Percentiles rank a stretch among this genome's conserved stretches.
These are phyloP conservation scores for Coemansia sp. DNA, from an alignment of 192 early-diverging fungal genomes.

Conservation along the genomic window DNA sequence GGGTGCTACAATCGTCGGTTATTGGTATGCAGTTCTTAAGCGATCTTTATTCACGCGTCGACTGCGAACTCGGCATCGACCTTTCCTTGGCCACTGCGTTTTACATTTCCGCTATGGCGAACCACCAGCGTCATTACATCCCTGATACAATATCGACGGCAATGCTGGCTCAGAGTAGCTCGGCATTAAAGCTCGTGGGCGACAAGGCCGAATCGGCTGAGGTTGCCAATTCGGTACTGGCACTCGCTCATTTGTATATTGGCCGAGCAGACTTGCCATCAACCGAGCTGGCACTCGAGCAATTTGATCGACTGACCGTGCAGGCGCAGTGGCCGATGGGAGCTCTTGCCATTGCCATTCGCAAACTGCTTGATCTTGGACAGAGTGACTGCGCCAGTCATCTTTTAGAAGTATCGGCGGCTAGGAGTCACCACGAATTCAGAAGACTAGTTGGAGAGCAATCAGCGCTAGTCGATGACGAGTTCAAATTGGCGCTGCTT, in stretches of 20 bases:
- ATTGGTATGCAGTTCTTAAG: neutral
- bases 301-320: constrained; percentile 2
- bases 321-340: constrained; percentile 30
- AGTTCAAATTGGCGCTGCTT: neutral
- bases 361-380: neutral
- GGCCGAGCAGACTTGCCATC: neutral
- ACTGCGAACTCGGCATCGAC: neutral
- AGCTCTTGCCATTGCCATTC: constrained; percentile 9
- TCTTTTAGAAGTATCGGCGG: constrained; percentile 7
- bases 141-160: neutral
- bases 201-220: neutral
- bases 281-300: neutral
- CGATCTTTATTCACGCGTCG: neutral
- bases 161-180: neutral
- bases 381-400: neutral
- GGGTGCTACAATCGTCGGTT: constrained; percentile 2
- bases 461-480: neutral
- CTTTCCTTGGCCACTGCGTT: constrained; percentile 15
- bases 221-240: neutral
- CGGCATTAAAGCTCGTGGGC: neutral
- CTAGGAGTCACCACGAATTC: neutral
- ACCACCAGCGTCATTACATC: neutral
- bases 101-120: constrained; percentile 14
- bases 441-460: neutral
- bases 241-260: constrained; percentile 1